Percentiles rank a stretch among this genome's conserved stretches.
Conservation (phyloP, 306 rosid species). For the Trifolium subterraneum region DNA sequence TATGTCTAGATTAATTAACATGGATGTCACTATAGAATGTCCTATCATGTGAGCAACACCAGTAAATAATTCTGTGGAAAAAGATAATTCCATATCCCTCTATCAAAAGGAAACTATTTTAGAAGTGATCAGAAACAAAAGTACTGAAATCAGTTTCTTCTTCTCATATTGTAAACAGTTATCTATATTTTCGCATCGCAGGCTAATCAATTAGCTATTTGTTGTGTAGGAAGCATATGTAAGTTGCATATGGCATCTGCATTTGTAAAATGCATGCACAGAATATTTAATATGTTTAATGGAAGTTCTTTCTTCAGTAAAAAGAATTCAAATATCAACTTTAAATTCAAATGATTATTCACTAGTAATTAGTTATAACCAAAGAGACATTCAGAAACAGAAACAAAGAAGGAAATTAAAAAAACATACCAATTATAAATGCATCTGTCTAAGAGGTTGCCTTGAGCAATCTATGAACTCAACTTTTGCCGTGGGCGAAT, state of each 20-base stretch:
- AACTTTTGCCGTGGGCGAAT: no score
- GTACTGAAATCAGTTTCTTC: constrained; percentile 29
- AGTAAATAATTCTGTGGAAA: constrained; percentile 5
- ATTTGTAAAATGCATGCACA: constrained; percentile 28
- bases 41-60: constrained; percentile 2
- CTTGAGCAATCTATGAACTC: no score
- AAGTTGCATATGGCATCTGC: background rate
- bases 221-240: background rate
- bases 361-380: no score
- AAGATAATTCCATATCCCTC: constrained; percentile 19
- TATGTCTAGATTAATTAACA: constrained; percentile 40
- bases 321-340: background rate
- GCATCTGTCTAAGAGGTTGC: no score
- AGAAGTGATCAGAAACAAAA: constrained; percentile 16
- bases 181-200: constrained; percentile 17
- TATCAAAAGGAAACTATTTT: constrained; percentile 2
- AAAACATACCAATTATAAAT: no score
- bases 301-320: constrained; percentile 17
- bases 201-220: background rate
- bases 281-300: background rate
- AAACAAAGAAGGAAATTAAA: no score
- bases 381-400: no score
- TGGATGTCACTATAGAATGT: constrained; percentile 31
- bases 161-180: constrained; percentile 13
- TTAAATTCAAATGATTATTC: background rate